Evolutionary conservation across 306 rosid genomes (phyloP).

Genomic region (Erythrophleum fordii): DNA sequence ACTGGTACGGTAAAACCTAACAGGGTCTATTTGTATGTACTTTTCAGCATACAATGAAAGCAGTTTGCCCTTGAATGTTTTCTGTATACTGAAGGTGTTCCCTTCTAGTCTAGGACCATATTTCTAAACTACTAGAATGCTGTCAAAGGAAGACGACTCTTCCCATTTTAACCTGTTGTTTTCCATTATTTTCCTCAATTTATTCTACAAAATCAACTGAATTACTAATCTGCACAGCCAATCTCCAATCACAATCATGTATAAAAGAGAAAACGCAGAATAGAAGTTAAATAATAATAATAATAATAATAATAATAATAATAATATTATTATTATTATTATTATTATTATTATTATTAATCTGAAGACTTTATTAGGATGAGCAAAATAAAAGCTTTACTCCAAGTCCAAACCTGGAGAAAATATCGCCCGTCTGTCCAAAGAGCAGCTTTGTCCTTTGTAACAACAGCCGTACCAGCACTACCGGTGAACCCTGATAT

Average conservation of each 20-base stretch:
- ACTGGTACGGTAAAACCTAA: neutral
- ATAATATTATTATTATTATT: no score
- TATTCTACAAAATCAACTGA: neutral
- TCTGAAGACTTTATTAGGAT: neutral
- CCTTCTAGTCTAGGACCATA: neutral
- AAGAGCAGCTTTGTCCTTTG: constrained; percentile 88
- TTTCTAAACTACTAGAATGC: neutral
- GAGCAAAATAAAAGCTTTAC: neutral
- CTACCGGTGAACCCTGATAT: constrained; percentile 91
- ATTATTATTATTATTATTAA: no score
- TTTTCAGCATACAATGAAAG: neutral
- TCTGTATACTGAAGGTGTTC: neutral
- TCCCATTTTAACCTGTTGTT: neutral
- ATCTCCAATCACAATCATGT: neutral
- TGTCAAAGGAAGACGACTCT: neutral
- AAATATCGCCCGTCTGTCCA: constrained; percentile 99
- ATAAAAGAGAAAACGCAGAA: neutral
- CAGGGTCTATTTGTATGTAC: neutral
- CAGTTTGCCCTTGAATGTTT: neutral
- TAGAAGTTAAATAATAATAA: neutral
- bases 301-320: neutral
- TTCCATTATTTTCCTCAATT: neutral
- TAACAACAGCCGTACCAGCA: constrained; percentile 93
- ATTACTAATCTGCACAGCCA: neutral
- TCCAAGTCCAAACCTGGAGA: constrained; percentile 69